Base-by-base conservation (phyloP, 2,329 filamentous ascomycete genomes). In the Penicillium aurantiogriseum region DNA sequence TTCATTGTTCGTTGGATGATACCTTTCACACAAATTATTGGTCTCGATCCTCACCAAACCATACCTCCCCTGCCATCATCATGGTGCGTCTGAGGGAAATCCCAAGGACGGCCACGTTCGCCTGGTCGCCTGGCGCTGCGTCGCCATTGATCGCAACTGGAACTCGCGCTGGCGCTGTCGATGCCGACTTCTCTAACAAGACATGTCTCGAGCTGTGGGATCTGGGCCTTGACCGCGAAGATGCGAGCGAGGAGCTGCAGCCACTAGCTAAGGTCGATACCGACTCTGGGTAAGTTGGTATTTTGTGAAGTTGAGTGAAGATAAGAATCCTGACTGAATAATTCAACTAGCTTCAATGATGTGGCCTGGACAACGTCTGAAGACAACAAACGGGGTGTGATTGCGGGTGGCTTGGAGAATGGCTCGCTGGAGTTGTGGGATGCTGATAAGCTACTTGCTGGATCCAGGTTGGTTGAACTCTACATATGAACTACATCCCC, bases 11-110 rank as follows among this genome's bases (percentile, higher is more conserved):
- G 53, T 64, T 66, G 63, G 54, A 63, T 56, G 59, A 57, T 51
- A 57, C 42, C 38, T 62, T 58, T 42, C 39, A 42, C 40, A 55
- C 56, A 54, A 51, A 35, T 48, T 46, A 60, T 50, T 57, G 56
- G 60, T 56, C 56, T 63, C 49, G 55, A 63, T 58, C 49, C 55
- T 63, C 52, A 61, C 58, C 59, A 51, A 67, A 59, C 60, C 66
- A 64, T 63, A 64, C 58, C 54, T 61, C 50, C 59, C 58, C 52
- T 60, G 56, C 53, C 56, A 61, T 51, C 75, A 79, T 68, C 76
- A 99, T 99, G 94, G 93, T 97, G 78, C 90, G 92, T 80, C 83
- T 97, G 77, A 87, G 93, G 83, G 92, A 97, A 82, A 95, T 99
- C 73, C 90, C 92, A 75, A 87, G 94, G 79, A 99, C 94, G 71